A percentile compares a stretch with the other conserved stretches of the same genome.
Conservation (phyloP, 2,329 filamentous ascomycete species). For the Fusarium clavum region DNA sequence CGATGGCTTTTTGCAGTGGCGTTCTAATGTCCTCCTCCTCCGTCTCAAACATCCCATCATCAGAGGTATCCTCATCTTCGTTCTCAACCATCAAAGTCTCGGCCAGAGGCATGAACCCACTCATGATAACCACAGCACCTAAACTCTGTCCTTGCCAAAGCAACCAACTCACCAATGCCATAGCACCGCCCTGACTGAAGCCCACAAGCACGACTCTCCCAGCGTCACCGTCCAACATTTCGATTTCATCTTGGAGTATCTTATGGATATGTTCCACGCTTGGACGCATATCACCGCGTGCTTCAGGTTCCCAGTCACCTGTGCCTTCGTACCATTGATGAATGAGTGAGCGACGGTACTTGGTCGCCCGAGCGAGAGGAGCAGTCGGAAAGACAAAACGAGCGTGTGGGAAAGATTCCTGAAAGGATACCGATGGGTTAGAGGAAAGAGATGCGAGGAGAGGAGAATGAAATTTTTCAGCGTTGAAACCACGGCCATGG, state of each 20-base stretch:
- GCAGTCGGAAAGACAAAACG: constrained; percentile 66
- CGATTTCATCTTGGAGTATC: constrained; percentile 53
- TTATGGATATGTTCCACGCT: constrained; percentile 55
- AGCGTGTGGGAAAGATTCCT: constrained; percentile 53
- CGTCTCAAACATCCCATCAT: constrained; percentile 41
- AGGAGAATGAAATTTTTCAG: constrained; percentile 53
- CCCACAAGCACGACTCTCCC: constrained; percentile 60
- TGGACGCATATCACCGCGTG: constrained; percentile 53
- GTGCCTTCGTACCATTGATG: constrained; percentile 54
- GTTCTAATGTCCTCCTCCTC: constrained; percentile 12
- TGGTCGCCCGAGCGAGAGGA: constrained; percentile 48
- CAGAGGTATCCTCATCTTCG: neutral
- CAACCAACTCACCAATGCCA: constrained; percentile 56
- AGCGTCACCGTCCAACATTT: constrained; percentile 49
- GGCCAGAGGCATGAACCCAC: constrained; percentile 59
- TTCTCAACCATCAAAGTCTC: constrained; percentile 43
- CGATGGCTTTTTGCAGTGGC: constrained; percentile 37
- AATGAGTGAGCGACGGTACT: constrained; percentile 50
- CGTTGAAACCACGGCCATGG: constrained; percentile 61
- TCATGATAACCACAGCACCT: constrained; percentile 57
- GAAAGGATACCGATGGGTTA: constrained; percentile 41
- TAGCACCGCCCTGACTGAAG: constrained; percentile 66
- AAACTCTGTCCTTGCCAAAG: constrained; percentile 57
- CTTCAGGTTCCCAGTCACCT: constrained; percentile 51
- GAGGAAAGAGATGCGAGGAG: constrained; percentile 50